Conservation (phyloP, 106 monocot genomes). For the Hemerocallis citrina region DNA sequence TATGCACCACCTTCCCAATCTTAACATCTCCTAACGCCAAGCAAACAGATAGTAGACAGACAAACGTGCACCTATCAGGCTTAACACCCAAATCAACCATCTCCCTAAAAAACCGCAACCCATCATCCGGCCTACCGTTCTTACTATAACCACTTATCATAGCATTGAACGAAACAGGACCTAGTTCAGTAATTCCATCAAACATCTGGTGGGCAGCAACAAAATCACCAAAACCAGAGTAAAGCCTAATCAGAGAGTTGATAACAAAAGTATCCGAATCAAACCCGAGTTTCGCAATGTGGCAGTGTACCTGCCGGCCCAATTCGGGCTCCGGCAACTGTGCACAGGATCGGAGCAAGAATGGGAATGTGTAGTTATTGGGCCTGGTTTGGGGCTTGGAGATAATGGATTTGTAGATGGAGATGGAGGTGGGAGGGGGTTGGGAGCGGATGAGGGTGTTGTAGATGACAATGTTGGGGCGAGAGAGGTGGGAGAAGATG, state of each 20-base stretch:
- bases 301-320: constrained; percentile 21
- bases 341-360: constrained; percentile 19
- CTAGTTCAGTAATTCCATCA: constrained; percentile 8
- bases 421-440: constrained; percentile 4
- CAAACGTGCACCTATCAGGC: neutral
- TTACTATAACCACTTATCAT: constrained; percentile 37
- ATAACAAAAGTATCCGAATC: neutral
- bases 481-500: constrained; percentile 12
- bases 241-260: neutral
- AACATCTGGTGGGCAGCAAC: constrained; percentile 5
- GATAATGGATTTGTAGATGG: neutral
- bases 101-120: neutral
- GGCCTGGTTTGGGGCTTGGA: neutral
- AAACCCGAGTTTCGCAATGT: neutral
- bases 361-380: constrained; percentile 24
- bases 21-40: constrained; percentile 56
- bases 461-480: constrained; percentile 6
- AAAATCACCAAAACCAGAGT: neutral
- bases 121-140: constrained; percentile 3
- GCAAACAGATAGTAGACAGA: constrained; percentile 3
- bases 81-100: neutral
- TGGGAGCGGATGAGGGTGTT: constrained; percentile 17
- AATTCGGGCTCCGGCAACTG: neutral
- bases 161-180: constrained; percentile 38
- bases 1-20: constrained; percentile 31